phyloP scores from a whole-genome alignment of 1,284 basidiomycete species.

The Agaricales sp. region DNA sequence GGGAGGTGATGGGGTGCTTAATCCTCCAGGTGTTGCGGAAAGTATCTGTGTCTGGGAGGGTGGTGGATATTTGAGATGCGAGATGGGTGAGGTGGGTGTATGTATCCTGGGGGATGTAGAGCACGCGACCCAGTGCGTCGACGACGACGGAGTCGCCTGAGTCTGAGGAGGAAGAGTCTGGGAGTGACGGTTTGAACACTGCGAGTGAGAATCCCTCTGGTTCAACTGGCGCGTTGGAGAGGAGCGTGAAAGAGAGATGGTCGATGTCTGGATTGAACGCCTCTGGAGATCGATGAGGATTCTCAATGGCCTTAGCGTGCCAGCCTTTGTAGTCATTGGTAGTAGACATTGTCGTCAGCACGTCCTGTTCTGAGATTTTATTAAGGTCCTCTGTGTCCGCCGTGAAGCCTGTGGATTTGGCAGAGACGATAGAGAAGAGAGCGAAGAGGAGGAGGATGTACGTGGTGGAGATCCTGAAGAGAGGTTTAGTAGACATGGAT shows the following conservation, averaged over 20 bases:
- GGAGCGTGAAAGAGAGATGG: background rate
- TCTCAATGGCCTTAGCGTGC: background rate
- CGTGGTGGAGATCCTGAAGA: too few species aligned
- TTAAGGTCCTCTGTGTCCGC: too few species aligned
- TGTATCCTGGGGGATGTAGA: background rate
- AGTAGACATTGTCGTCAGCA: too few species aligned
- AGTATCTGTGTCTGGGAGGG: background rate
- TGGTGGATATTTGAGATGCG: background rate
- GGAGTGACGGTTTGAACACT: background rate
- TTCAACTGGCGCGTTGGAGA: background rate
- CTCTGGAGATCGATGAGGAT: too few species aligned
- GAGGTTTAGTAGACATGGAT: too few species aligned
- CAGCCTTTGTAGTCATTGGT: background rate
- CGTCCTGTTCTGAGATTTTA: too few species aligned
- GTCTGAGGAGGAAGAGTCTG: background rate
- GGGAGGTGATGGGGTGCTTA: background rate
- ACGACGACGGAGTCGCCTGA: background rate
- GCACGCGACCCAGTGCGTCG: background rate
- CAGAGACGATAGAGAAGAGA: too few species aligned
- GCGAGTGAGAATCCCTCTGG: background rate
- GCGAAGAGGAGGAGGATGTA: too few species aligned
- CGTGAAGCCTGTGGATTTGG: too few species aligned
- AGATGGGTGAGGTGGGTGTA: background rate
- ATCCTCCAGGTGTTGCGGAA: background rate
- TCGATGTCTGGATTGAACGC: too few species aligned